Evolutionary conservation across 257 asterid species (phyloP), one percentile per base, ranked within the genome.

Genomic region (Solanum piurae): DNA sequence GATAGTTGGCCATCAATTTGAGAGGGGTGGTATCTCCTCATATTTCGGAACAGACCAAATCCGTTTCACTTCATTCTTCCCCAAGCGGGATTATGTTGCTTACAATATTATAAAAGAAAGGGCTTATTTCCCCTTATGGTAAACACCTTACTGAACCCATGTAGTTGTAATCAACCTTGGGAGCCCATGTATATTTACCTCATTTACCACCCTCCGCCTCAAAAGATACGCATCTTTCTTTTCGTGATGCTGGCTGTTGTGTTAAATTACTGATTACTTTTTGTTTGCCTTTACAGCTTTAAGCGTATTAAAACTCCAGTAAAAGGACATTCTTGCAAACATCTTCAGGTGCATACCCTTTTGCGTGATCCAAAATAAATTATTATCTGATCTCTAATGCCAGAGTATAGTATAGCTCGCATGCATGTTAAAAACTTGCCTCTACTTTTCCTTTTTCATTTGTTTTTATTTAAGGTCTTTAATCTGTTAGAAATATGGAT

Each of bases 311-410:
- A 83, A 89, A 93, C 93, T 90, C 99, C 99, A 42, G 98, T 94
- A 77, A 97, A 97, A 92, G 99, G 99, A 87, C 93, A 76, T 79
- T 89, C 94, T 62, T 97, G 99, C 97, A 96, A 94, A 77, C 99
- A 97, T 92, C 93, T 92, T 83, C 98, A 97, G 98, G 99, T 97
- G 92, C 92, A 46, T 88, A 83, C 90, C 69, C 44, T 37, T 66
- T 68, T 7, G 79, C 8, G 49, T 79, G 66, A 36, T 62, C 38
- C 64, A 74, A 75, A 74, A 16, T 85, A 36, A 83, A 14, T 83
- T 49, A 27, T 76, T 49, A 74, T 49, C 34, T 2, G 14, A 25
- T 29, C 25, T 44, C 40, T 29, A 9, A 46, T 29, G 40, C 69
- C n/a, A 49, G 42, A 46, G 10, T 46, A 29, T 29, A 46, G 66